Evolutionary conservation across 1,284 basidiomycete genomes (phyloP), one percentile per base, ranked within the genome.

Genomic region (Cystobasidium pallidum): DNA sequence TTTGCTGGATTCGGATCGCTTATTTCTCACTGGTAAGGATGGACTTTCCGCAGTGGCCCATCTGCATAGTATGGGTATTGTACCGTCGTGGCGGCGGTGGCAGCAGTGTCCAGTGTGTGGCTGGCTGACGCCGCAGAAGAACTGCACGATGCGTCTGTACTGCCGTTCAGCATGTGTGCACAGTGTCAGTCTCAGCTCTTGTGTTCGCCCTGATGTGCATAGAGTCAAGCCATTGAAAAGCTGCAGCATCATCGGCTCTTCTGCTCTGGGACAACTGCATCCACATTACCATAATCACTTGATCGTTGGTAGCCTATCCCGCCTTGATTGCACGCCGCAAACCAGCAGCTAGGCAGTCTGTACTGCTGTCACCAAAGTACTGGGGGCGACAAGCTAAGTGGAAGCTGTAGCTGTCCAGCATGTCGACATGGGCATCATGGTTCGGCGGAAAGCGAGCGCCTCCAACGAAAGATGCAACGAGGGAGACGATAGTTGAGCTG

Each of bases 361-460:
- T 19, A 45, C 32, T 34, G 54, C 32, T 24, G 26, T 1, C 13
- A 13, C 24, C 15, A 10, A 57, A 15, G n/a, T 32, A 34, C 28
- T 3, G 13, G 4, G 24, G n/a, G 54, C 28, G 30, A 34, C 36
- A 36, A 36, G 54, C 54, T n/a, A 34, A 39, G 36, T 13, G n/a
- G n/a, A 41, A 41, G 39, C 39, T n/a, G 13, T 39, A 26, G 8
- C n/a, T n/a, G 26, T 13, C n/a, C 43, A 51, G 91, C 87, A 94
- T 95, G 92, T 88, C 91, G 17, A 85, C 88, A 65, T 88, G 93
- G 81, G 90, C 94, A 88, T 89, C 88, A 80, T 93, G 89, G 84
- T 81, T 84, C 73, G 81, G 80, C 45, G 82, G 81, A 6, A 70
- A 75, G 28, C 73, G 75, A 28, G 74, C 61, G n/a, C 58, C 72